Conservation (phyloP, 495 filamentous ascomycete genomes). For the Aspergillus ostianus region DNA sequence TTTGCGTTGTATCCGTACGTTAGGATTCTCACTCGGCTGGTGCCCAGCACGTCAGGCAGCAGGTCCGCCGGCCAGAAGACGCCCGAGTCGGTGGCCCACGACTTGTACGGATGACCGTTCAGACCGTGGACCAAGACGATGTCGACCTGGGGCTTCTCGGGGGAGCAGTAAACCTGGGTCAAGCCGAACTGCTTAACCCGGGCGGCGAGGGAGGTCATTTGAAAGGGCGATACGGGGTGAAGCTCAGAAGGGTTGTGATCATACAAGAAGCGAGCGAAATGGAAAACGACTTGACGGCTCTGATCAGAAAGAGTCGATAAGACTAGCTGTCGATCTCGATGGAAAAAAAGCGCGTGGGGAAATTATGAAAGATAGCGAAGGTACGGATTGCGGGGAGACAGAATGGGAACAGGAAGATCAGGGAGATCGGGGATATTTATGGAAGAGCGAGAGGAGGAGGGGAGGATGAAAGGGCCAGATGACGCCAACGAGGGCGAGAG, state of each 20-base stretch:
- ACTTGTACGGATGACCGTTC: constrained; percentile 71
- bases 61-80: constrained; percentile 78
- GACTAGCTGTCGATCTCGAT: neutral
- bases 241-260: neutral
- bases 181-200: constrained; percentile 67
- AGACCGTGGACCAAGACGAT: constrained; percentile 82
- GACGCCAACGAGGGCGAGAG: constrained; percentile 7
- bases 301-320: neutral
- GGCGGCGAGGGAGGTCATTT: constrained; percentile 30
- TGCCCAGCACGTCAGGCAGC: constrained; percentile 61
- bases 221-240: neutral
- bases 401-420: neutral
- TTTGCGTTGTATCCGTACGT: constrained; percentile 86
- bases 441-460: neutral
- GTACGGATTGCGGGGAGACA: neutral
- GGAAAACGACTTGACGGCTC: neutral
- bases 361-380: neutral
- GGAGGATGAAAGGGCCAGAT: constrained; percentile 18
- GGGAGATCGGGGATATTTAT: constrained; percentile 1
- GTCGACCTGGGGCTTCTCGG: constrained; percentile 36
- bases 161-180: constrained; percentile 63
- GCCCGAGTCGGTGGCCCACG: constrained; percentile 68
- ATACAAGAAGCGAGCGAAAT: neutral
- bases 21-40: constrained; percentile 65
- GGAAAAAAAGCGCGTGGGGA: neutral